Evolutionary conservation across 108 stramenopile genomes (phyloP).

Genomic region (Fistulifera solaris): DNA sequence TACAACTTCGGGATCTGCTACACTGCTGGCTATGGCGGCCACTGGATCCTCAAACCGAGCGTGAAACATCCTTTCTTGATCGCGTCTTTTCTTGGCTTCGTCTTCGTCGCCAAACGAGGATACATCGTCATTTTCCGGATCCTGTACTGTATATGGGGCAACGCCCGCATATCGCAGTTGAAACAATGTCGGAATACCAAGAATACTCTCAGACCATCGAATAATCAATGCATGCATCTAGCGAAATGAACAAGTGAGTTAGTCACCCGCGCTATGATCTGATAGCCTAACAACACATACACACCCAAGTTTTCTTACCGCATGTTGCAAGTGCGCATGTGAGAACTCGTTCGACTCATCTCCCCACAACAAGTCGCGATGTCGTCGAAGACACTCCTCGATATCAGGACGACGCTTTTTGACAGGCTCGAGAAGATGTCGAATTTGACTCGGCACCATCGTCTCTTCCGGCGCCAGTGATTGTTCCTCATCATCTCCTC

Average conservation of each 20-base stretch:
- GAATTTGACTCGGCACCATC: background rate
- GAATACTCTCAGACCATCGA: constrained; percentile 13
- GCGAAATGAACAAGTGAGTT: background rate
- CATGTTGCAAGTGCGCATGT: constrained; percentile 2
- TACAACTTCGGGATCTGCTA: no score
- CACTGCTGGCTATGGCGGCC: no score
- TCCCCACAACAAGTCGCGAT: background rate
- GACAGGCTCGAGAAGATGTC: background rate
- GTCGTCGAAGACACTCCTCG: background rate
- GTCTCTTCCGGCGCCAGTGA: background rate
- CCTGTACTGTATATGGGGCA: constrained; percentile 4
- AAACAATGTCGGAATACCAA: constrained; percentile 13
- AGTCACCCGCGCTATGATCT: background rate
- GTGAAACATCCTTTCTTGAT: no score
- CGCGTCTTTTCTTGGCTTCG: background rate
- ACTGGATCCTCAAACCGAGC: no score
- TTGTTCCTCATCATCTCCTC: no score
- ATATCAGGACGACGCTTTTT: background rate
- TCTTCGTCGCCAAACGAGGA: constrained; percentile 6
- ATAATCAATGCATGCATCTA: constrained; percentile 10
- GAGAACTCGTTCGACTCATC: background rate
- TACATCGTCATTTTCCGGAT: constrained; percentile 11
- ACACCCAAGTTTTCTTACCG: background rate
- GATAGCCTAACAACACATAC: background rate
- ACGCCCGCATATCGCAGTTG: constrained; percentile 13